Evolutionary conservation across 306 rosid genomes (phyloP), one percentile per base, ranked within the genome.

Genomic region (Vigna nakashimae): DNA sequence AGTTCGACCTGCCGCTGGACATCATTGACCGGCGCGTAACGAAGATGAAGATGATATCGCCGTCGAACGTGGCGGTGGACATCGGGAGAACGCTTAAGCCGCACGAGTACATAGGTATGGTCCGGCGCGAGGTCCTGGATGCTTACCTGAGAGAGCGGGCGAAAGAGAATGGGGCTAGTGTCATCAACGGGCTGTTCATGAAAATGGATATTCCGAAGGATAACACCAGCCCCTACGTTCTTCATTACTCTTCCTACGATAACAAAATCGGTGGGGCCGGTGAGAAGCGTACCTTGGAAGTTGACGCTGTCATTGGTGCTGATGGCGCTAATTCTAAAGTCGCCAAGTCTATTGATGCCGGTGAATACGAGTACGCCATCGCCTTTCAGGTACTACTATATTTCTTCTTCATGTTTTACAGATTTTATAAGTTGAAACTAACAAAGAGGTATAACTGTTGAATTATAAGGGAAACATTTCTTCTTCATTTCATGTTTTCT

Each of bases 31-130:
- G 99, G 2, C 88, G 91, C 5, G 99, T 96, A 16, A 96, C 98
- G 2, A 92, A 91, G 84, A 96, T 96, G 99, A 92, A 96, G 91
- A 92, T 96, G 99, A 91, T 96, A 2, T 96, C 99, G 13, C 99
- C 98, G 71, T 96, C 99, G 16, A 96, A 96, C 56, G 98, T 96
- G 13, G 99, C 97, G 9, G 99, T 96, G 5, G 98, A 96, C 60
- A 92, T 96, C 57, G 98, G 99, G 0, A 84, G 53, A 59, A 96
- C 97, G 3, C 77, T 96, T 17, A 96, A 96, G 80, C 93, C 98
- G 22, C 98, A 96, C 71, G 99, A 96, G 88, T 96, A 91, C 73
- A 96, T 96, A 4, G 99, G 99, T 1, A 96, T 96, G 99, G 94
- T 96, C 4, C 80, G 99, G 63, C 91, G 99, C 2, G 99, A 92